Base-by-base conservation (phyloP, 2,329 filamentous ascomycete genomes). In the Sporothrix pallida region DNA sequence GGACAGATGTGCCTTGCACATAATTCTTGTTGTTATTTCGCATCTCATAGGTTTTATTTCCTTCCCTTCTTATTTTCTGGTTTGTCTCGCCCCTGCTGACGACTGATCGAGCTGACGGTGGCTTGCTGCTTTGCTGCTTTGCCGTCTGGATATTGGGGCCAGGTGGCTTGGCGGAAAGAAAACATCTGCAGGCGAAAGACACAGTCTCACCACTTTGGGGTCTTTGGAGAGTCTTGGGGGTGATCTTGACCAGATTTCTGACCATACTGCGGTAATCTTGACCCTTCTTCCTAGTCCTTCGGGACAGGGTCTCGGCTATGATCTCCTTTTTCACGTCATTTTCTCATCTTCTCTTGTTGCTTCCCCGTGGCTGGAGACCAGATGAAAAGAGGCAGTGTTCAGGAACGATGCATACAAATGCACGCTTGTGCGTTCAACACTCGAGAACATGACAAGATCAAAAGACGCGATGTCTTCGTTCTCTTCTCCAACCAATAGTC, bases 81-180 rank as follows among this genome's bases (percentile, higher is more conserved):
- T 52, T 26, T 3, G 23, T 31, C 26, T 52, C 20, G 62, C 65
- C 63, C 31, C 46, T 68, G 65, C 46, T 67, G 63, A n/a, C 20
- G 44, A 37, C 31, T 37, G 31, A 37, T 7, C 31, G 31, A 50
- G 20, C 42, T 67, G 63, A 50, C 44, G 44, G 44, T 50, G 20
- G 44, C 23, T 50, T 67, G 44, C 44, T 13, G 63, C 31, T 37
- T 37, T 37, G 31, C 31, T 37, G 31, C 31, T 37, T 37, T 37
- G 31, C 31, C 31, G 31, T 2, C 15, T 37, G 46, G 13, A 17
- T 44, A 52, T n/a, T 37, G 31, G 31, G 44, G 65, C 44, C 15
- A 37, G 44, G 46, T 31, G 23, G 46, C 46, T 37, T 37, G 65
- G 23, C 65, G 31, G 12, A 63, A 23, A 52, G 46, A 68, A 68